Evolutionary conservation across 805 yeast genomes (phyloP).

Genomic region (Metschnikowia anglica): DNA sequence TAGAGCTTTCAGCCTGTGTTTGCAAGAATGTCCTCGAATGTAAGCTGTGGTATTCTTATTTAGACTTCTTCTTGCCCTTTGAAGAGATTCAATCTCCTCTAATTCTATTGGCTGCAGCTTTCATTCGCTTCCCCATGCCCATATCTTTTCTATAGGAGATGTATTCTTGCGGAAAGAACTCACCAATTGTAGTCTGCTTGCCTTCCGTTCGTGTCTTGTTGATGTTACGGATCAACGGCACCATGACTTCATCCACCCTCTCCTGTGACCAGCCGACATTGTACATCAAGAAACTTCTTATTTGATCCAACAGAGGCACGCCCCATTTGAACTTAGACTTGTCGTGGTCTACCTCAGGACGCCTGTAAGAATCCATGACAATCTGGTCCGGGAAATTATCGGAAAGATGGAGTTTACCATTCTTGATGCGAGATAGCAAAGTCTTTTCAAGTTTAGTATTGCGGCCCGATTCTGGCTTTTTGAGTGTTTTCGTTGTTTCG

Average conservation of each 20-base stretch:
- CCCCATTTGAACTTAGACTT: conserved; percentile 86
- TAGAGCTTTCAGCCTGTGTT: too few relatives aligned
- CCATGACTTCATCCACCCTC: conserved; percentile 74
- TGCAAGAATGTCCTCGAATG: too few relatives aligned
- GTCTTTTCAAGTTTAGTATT: conserved; percentile 54
- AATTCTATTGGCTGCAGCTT: conserved; percentile 54
- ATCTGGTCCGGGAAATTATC: conserved; percentile 66
- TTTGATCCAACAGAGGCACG: conserved; percentile 74
- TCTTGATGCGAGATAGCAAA: conserved; percentile 54
- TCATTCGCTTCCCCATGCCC: conserved; percentile 59
- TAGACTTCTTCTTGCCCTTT: background rate
- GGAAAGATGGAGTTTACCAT: conserved; percentile 54
- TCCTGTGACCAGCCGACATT: conserved; percentile 79
- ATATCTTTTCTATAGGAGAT: conserved; percentile 47
- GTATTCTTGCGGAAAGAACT: conserved; percentile 64
- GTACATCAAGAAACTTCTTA: conserved; percentile 65
- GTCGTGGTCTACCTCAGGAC: conserved; percentile 85
- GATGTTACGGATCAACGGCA: conserved; percentile 81
- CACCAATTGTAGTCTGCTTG: conserved; percentile 59
- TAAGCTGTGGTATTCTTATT: too few relatives aligned
- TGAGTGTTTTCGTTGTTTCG: conserved; percentile 38
- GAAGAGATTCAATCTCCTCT: conserved; percentile 19
- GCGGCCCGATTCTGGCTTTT: conserved; percentile 35
- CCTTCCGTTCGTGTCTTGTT: conserved; percentile 59
- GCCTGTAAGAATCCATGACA: conserved; percentile 69